These are phyloP conservation scores for Colletotrichum siamense DNA, from an alignment of 2,329 filamentous ascomycete genomes.

Conservation along the genomic window DNA sequence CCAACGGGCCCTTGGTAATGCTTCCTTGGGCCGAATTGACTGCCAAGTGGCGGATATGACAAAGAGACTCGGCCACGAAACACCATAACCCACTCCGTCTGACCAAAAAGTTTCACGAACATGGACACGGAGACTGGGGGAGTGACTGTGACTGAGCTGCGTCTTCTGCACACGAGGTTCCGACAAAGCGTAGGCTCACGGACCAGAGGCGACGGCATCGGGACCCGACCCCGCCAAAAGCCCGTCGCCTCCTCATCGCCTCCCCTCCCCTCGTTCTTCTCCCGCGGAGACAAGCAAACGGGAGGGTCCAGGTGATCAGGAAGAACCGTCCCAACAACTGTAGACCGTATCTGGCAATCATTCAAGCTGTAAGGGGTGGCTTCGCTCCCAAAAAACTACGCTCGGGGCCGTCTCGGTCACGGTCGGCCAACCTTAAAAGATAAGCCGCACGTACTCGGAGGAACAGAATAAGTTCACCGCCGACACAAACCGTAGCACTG, in stretches of 20 bases:
- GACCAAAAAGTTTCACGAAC: conserved; percentile 6
- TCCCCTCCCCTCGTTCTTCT: neutral
- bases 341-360: neutral
- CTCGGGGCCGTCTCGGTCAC: neutral
- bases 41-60: neutral
- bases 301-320: neutral
- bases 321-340: neutral
- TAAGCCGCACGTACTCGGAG: neutral
- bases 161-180: neutral
- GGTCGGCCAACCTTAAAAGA: neutral
- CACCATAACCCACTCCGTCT: neutral
- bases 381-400: neutral
- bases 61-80: neutral
- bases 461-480: neutral
- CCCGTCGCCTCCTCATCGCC: neutral
- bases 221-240: neutral
- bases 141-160: neutral
- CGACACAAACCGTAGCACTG: neutral
- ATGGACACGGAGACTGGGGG: neutral
- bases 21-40: neutral
- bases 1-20: neutral
- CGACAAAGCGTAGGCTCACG: conserved; percentile 9
- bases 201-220: neutral
- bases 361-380: neutral
- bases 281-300: neutral